Evolutionary conservation across 2,329 filamentous ascomycete species (phyloP).

Genomic region (Fusarium newnesense): DNA sequence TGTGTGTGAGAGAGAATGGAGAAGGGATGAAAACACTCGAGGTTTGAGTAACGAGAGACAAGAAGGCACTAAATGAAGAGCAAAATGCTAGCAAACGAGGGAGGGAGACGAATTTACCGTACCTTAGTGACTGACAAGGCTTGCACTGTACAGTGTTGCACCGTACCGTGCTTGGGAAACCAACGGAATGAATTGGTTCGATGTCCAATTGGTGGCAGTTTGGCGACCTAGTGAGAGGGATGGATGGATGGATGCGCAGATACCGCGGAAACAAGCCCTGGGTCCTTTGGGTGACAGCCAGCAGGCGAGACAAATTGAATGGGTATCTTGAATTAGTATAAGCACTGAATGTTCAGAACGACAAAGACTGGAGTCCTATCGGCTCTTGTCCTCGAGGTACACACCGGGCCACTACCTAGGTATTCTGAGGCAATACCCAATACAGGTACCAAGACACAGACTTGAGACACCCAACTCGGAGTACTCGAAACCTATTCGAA

Average conservation of each 20-base stretch:
- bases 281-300: constrained; percentile 7
- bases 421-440: constrained; percentile 16
- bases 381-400: background rate
- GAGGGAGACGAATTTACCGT: constrained; percentile 31
- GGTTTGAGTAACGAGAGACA: constrained; percentile 22
- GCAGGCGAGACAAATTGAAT: background rate
- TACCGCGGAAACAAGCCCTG: constrained; percentile 23
- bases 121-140: constrained; percentile 28
- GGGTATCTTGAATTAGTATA: constrained; percentile 14
- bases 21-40: constrained; percentile 18
- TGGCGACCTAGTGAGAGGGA: constrained; percentile 20
- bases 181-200: constrained; percentile 22
- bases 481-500: constrained; percentile 30
- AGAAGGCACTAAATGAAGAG: constrained; percentile 13
- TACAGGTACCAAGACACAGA: background rate
- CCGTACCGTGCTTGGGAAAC: constrained; percentile 21
- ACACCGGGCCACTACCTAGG: background rate
- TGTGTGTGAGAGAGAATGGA: background rate
- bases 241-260: constrained; percentile 21
- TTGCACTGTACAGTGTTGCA: constrained; percentile 23
- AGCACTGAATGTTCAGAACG: background rate
- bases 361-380: background rate
- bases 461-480: constrained; percentile 19
- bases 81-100: constrained; percentile 25
- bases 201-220: constrained; percentile 29